Base-by-base conservation (phyloP, 768 basidiomycete species). In the Suillus plorans region DNA sequence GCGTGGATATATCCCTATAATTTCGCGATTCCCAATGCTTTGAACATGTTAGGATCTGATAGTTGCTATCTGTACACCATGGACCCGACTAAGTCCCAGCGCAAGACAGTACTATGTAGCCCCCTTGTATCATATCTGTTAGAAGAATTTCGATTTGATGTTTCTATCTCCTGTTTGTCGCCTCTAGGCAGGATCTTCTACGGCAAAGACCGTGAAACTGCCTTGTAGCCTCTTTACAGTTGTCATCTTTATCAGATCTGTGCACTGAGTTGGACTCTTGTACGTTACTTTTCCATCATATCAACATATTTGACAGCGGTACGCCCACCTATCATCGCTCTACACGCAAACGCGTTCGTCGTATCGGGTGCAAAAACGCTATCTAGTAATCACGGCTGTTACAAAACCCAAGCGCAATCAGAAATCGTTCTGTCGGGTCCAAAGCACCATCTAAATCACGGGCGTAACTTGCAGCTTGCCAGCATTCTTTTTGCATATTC, bases 41-140 rank as follows among this genome's bases (percentile, higher is more conserved):
- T 76, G 67, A 71, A 70, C 72, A 72, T 59, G 62, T 65, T 76
- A 69, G 70, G 72, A 76, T 72, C 52, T 59, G 58, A 59, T 70
- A 60, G 68, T 75, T 70, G 75, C 70, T 75, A 70, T 60, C 47
- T 75, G 74, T 75, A 75, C 70, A 73, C 67, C 67, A 75, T 63
- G 72, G 72, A 73, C 74, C 66, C 70, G 64, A 49, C 64, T 73
- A 66, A 55, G 55, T 63, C 41, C 45, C 60, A 63, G 63, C 42
- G 57, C 67, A 70, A 73, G 68, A 73, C 65, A 64, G 63, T 68
- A 74, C 60, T 61, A 49, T 74, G 74, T 75, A 77, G 75, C 74
- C 70, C 67, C 62, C 45, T 10, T 74, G 74, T 74, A 74, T 74
- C 64, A 69, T 64, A 25, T 65, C 31, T 55, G 34, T n/a, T 59